phyloP scores from a whole-genome alignment of 352 stramenopile genomes.

The Phytophthora quininea region DNA sequence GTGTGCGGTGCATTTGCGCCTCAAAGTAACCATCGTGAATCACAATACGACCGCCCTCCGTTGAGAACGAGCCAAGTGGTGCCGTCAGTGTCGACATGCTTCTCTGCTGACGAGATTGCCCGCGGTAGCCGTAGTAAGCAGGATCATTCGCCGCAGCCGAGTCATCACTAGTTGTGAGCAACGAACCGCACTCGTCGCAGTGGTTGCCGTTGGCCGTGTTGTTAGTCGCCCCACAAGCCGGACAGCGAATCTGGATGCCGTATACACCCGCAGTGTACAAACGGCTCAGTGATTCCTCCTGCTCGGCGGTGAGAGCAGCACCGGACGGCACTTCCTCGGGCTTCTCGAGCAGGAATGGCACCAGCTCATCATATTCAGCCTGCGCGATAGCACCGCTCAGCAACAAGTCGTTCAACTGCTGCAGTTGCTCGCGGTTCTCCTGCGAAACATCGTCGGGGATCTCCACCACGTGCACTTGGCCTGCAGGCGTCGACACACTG shows the following conservation, averaged over 20 bases:
- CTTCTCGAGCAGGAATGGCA: conserved; percentile 86
- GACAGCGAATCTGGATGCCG: conserved; percentile 88
- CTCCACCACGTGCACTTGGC: conserved; percentile 82
- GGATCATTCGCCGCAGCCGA: conserved; percentile 47
- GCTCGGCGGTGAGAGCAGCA: conserved; percentile 74
- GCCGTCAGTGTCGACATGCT: conserved; percentile 67
- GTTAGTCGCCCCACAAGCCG: conserved; percentile 84
- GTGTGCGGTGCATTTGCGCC: conserved; percentile 85
- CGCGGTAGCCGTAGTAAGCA: conserved; percentile 66
- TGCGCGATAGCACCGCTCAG: conserved; percentile 84
- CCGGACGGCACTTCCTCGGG: conserved; percentile 60
- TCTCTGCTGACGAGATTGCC: conserved; percentile 60
- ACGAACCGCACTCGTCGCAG: conserved; percentile 84
- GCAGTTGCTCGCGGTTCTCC: conserved; percentile 86
- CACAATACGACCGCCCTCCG: conserved; percentile 75
- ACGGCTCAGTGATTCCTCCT: conserved; percentile 82
- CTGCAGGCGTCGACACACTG: conserved; percentile 65
- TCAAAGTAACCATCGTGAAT: conserved; percentile 90
- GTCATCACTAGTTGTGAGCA: conserved; percentile 82
- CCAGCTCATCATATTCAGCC: conserved; percentile 86
- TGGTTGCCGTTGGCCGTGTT: conserved; percentile 90
- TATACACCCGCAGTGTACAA: conserved; percentile 81
- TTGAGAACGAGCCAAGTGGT: conserved; percentile 78
- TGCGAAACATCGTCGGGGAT: conserved; percentile 84
- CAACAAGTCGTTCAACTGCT: conserved; percentile 87